Conservation (phyloP, 805 yeast genomes). For the Hanseniaspora valbyensis region DNA sequence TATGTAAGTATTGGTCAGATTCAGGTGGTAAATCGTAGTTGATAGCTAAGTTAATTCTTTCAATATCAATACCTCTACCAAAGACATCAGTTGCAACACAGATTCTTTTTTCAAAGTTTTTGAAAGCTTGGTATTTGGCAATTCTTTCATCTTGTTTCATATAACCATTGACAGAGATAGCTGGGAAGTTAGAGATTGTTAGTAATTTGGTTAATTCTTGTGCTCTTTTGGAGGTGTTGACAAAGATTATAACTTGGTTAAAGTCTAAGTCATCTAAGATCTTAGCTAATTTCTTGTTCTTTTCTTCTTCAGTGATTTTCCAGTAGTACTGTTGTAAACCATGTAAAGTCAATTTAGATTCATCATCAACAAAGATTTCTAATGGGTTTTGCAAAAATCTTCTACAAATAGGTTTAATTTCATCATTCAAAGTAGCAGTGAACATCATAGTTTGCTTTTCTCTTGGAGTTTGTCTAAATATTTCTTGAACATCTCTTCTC, state of each 20-base stretch:
- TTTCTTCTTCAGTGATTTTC: slow-evolving; percentile 80
- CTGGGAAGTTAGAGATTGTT: slow-evolving; percentile 89
- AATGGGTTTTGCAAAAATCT: slow-evolving; percentile 96
- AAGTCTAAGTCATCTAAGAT: slow-evolving; percentile 87
- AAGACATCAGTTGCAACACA: slow-evolving; percentile 97
- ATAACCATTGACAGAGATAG: slow-evolving; percentile 91
- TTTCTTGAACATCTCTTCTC: slow-evolving; percentile 98
- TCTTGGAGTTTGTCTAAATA: slow-evolving; percentile 93
- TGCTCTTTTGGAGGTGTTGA: slow-evolving; percentile 83
- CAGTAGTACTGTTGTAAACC: slow-evolving; percentile 95
- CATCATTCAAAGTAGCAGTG: slow-evolving; percentile 88
- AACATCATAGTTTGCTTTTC: slow-evolving; percentile 99
- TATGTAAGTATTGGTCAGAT: slow-evolving; percentile 96
- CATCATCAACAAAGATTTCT: slow-evolving; percentile 95
- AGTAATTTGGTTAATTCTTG: slow-evolving; percentile 79
- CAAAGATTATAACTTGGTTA: slow-evolving; percentile 96
- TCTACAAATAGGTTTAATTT: slow-evolving; percentile 92
- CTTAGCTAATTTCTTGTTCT: slow-evolving; percentile 86
- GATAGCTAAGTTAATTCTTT: slow-evolving; percentile 94
- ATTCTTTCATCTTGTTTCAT: slow-evolving; percentile 97
- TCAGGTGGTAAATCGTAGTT: slow-evolving; percentile 93
- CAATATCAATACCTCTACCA: slow-evolving; percentile 99
- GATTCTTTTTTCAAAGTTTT: slow-evolving; percentile 96
- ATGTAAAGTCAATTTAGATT: slow-evolving; percentile 91
- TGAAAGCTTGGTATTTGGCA: slow-evolving; percentile 88